phyloP scores from a whole-genome alignment of 176 grass and related monocot genomes.

The Thinopyrum elongatum region DNA sequence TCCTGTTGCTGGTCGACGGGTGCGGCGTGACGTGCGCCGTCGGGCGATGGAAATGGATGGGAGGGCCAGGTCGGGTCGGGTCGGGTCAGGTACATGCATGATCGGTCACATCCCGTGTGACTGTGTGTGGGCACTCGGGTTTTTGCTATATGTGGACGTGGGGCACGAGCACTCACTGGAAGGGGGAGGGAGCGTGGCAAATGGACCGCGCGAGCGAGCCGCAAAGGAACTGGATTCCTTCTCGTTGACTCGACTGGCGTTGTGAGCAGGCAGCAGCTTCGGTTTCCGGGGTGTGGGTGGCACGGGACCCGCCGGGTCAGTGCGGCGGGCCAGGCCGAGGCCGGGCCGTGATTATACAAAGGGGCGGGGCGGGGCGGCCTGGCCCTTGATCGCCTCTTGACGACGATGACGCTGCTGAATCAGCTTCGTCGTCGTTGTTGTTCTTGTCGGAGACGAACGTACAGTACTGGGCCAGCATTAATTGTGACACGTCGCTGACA shows the following conservation, averaged over 20 bases:
- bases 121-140: too few species aligned
- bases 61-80: not conserved
- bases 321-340: not conserved
- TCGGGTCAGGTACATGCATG: not conserved
- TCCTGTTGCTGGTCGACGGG: not conserved
- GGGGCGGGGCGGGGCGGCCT: not conserved
- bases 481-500: not conserved
- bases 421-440: too few species aligned
- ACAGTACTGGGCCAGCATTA: not conserved
- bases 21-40: constrained; percentile 31
- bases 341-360: not conserved
- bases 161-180: too few species aligned
- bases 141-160: not conserved
- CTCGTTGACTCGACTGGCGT: not conserved
- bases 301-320: too few species aligned
- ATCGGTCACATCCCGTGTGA: not conserved
- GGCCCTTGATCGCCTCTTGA: not conserved
- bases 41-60: not conserved
- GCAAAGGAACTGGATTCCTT: not conserved
- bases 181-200: not conserved
- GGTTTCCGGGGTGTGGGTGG: too few species aligned
- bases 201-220: not conserved
- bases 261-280: too few species aligned
- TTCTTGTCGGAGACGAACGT: too few species aligned
- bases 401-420: not conserved